Evolutionary conservation across 116 monocot species (phyloP).

Genomic region (Phalaenopsis hybrid): DNA sequence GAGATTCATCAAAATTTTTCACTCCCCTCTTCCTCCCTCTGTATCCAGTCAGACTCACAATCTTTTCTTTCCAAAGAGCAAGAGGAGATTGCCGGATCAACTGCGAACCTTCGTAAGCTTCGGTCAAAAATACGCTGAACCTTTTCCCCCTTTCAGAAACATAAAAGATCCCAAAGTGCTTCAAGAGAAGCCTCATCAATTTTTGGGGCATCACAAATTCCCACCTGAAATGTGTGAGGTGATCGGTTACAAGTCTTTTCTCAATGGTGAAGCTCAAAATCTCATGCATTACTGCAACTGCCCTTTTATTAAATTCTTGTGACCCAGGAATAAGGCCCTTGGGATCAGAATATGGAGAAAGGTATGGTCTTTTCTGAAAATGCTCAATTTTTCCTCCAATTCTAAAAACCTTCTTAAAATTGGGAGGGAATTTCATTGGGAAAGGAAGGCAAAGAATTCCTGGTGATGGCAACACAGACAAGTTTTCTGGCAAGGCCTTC

Average conservation of each 20-base stretch:
- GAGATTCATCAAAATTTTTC: constrained; percentile 30
- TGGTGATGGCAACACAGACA: constrained; percentile 12
- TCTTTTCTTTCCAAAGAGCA: constrained; percentile 78
- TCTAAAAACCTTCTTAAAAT: constrained; percentile 49
- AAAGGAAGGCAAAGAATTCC: constrained; percentile 67
- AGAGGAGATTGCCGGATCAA: constrained; percentile 68
- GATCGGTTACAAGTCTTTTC: constrained; percentile 84
- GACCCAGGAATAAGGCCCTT: constrained; percentile 52
- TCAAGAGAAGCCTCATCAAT: constrained; percentile 83
- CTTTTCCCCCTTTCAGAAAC: constrained; percentile 93
- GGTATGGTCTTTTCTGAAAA: constrained; percentile 61
- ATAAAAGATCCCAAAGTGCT: constrained; percentile 87
- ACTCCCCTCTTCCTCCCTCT: constrained; percentile 62
- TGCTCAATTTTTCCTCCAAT: constrained; percentile 55
- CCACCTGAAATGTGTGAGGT: constrained; percentile 73
- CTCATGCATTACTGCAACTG: constrained; percentile 87
- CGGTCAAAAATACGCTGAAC: constrained; percentile 67
- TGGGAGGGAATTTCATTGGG: constrained; percentile 74
- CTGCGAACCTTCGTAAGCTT: constrained; percentile 74
- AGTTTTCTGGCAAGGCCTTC: constrained; percentile 15
- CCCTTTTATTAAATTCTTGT: constrained; percentile 75
- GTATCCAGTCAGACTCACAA: constrained; percentile 58
- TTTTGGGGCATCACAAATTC: constrained; percentile 94
- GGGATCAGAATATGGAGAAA: constrained; percentile 72
- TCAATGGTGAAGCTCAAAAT: constrained; percentile 80